A percentile compares a stretch with the other conserved stretches of the same genome.
phyloP scores from a whole-genome alignment of 192 early-diverging fungal species.

The Coemansia sp. region DNA sequence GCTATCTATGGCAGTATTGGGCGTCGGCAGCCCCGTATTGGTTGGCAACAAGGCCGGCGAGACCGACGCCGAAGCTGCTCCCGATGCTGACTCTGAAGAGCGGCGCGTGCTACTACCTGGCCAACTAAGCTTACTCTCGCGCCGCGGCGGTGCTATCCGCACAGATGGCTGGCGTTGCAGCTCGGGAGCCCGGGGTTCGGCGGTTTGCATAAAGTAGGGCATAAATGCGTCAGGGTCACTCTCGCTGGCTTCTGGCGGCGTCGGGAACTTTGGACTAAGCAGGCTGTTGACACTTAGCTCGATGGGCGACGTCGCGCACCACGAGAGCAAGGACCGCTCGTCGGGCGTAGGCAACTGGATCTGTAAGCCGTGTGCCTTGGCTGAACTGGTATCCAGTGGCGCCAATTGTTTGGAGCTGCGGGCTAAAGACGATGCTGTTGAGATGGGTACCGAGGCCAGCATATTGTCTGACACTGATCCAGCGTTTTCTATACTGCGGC shows the following conservation, averaged over 20 bases:
- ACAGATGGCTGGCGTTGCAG: conserved; percentile 21
- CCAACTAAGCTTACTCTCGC: neutral
- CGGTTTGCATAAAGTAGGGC: conserved; percentile 42
- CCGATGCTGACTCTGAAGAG: conserved; percentile 2
- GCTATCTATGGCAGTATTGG: neutral
- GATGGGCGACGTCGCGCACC: neutral
- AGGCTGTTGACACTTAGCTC: neutral
- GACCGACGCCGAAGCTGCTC: neutral
- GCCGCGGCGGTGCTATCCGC: conserved; percentile 1
- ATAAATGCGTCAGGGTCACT: conserved; percentile 22
- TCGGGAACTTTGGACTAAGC: conserved; percentile 29
- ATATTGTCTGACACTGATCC: neutral
- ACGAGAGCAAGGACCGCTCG: neutral
- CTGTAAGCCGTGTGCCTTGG: neutral
- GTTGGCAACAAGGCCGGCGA: neutral
- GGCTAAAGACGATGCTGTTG: neutral
- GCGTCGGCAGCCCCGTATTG: conserved; percentile 17
- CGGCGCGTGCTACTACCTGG: conserved; percentile 5
- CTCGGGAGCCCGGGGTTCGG: conserved; percentile 33
- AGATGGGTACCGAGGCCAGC: neutral
- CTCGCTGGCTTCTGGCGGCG: conserved; percentile 3
- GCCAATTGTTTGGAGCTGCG: conserved; percentile 1
- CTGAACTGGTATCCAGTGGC: neutral
- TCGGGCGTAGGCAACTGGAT: conserved; percentile 8
- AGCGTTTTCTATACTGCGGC: neutral